Base-by-base conservation (phyloP, 2,329 filamentous ascomycete species). In the Cryphonectria naterciae region DNA sequence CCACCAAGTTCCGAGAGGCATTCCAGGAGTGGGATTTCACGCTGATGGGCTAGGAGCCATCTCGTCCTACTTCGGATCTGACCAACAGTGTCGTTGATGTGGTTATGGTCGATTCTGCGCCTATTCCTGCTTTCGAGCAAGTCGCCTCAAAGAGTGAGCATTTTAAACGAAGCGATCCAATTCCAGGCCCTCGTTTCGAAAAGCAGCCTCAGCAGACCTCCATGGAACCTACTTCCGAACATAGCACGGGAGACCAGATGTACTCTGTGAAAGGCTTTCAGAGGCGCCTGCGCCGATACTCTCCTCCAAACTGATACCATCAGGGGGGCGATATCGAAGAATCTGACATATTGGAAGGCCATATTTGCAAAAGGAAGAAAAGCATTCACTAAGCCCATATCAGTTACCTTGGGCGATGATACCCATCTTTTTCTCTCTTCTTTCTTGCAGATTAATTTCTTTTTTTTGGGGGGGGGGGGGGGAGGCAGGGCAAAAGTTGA, bases 1-100 rank as follows among this genome's bases (percentile, higher is more conserved):
- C 92, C 2, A 88, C 89, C 68, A 88, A 87, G 13, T 97, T 98
- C 81, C 94, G 95, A 25, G 85, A 87, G 75, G 91, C 91, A 0
- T 99, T 97, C 78, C 91, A 93, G 81, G 85, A 88, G 43, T 98
- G 93, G 87, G 95, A 99, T 80, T 98, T 98, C 79, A 92, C 93
- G 19, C 72, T 84, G 63, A 49, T 32, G 58, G 71, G 49, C 35
- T 73, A 73, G 71, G 63, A 71, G 66, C 46, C 71, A 22, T 69
- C 71, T 28, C 41, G 39, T 41, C 4, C 62, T 60, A 39, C 39
- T 17, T 22, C 39, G 46, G 67, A 65, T 11, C 28, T 5, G 37
- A 52, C 37, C 6, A 8, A 43, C n/a, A 15, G 58, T 6, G 10
- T 39, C 37, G 37, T 39, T 11, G 52, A 58, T 15, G 39, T 67